Evolutionary conservation across 1,284 basidiomycete species (phyloP).

Genomic region (Malassezia caprae): DNA sequence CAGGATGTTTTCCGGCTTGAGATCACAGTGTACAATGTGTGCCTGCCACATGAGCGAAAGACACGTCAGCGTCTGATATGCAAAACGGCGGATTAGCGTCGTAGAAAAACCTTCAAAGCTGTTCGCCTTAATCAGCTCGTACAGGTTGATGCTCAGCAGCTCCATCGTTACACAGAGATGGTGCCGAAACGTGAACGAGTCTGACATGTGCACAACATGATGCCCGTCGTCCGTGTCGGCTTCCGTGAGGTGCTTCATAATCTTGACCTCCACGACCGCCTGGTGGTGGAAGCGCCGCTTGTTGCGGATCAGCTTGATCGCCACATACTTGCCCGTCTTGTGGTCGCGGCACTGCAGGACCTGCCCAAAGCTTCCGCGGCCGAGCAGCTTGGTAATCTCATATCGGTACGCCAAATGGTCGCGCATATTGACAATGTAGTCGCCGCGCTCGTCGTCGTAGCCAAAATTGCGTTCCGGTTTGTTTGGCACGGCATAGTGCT

Average conservation of each 20-base stretch:
- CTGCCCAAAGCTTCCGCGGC: slow-evolving; percentile 97
- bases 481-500: slow-evolving; percentile 52
- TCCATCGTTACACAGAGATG: slow-evolving; percentile 99
- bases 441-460: slow-evolving; percentile 95
- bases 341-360: slow-evolving; percentile 93
- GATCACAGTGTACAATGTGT: slow-evolving; percentile 96
- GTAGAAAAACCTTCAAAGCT: slow-evolving; percentile 95
- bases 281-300: slow-evolving; percentile 99
- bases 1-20: slow-evolving; percentile 98
- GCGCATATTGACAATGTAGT: slow-evolving; percentile 78
- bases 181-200: slow-evolving; percentile 94
- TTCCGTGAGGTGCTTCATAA: slow-evolving; percentile 86
- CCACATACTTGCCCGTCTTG: slow-evolving; percentile 87
- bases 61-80: slow-evolving; percentile 84
- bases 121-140: slow-evolving; percentile 98
- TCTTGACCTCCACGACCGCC: slow-evolving; percentile 95
- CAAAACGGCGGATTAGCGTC: slow-evolving; percentile 84
- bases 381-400: slow-evolving; percentile 80
- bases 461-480: slow-evolving; percentile 78
- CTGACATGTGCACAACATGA: slow-evolving; percentile 95
- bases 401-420: slow-evolving; percentile 96
- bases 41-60: slow-evolving; percentile 88
- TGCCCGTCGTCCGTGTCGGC: slow-evolving; percentile 97
- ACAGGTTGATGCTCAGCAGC: slow-evolving; percentile 92
- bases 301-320: slow-evolving; percentile 98